Evolutionary conservation across 331 rosid species (phyloP).

Genomic region (Prunus yedoensis): DNA sequence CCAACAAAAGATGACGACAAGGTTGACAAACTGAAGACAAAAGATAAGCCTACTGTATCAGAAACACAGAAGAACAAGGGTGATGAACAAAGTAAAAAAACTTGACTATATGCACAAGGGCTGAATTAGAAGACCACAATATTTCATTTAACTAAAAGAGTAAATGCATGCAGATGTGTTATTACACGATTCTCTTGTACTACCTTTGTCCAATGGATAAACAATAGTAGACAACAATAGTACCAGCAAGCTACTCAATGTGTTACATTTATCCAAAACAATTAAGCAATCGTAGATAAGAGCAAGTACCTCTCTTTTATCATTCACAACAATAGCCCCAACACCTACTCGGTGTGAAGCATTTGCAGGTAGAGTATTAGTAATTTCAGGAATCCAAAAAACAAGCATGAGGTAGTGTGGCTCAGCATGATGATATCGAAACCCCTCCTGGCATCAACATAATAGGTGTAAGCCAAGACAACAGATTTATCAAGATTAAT

Average conservation of each 20-base stretch:
- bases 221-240: background rate
- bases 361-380: constrained; percentile 67
- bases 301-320: constrained; percentile 55
- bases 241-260: background rate
- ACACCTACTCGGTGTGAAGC: constrained; percentile 63
- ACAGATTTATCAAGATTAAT: background rate
- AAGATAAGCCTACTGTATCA: background rate
- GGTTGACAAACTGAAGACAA: background rate
- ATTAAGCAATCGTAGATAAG: constrained; percentile 6
- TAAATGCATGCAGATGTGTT: too few species aligned
- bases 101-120: background rate
- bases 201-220: too few species aligned
- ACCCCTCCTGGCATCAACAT: constrained; percentile 60
- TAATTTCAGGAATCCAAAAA: constrained; percentile 63
- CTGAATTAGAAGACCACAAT: background rate
- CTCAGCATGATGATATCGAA: constrained; percentile 78
- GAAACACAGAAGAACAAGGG: background rate
- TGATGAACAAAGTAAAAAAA: background rate
- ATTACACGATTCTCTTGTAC: too few species aligned
- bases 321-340: constrained; percentile 64
- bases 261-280: constrained; percentile 2
- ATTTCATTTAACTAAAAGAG: background rate
- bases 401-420: constrained; percentile 73
- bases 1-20: constrained; percentile 5
- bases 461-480: background rate